Percentiles rank a stretch among this genome's conserved stretches.
Evolutionary conservation across 305 asterid species (phyloP).

Genomic region (Solanum aculeatissimum): DNA sequence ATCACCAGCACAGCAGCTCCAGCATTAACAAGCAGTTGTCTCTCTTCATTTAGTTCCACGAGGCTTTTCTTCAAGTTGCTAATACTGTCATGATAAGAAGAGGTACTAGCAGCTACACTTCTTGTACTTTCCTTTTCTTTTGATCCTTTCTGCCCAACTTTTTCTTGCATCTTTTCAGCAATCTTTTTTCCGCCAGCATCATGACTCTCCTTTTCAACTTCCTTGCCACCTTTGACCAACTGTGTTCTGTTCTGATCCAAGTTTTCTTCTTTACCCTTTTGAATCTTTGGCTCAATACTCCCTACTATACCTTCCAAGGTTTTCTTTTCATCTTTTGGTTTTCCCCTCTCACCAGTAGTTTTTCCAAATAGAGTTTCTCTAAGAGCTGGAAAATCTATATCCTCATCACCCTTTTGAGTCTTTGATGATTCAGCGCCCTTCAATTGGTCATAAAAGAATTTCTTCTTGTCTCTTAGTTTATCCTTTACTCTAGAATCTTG

Average conservation of each 20-base stretch:
- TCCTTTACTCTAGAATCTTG: background rate
- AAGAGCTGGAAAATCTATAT: background rate
- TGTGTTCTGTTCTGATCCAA: conserved; percentile 7
- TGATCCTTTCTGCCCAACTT: conserved; percentile 8
- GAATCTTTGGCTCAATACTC: background rate
- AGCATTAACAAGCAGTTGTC: conserved; percentile 55
- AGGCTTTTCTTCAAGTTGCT: conserved; percentile 33
- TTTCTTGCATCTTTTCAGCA: conserved; percentile 3
- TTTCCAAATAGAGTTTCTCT: background rate
- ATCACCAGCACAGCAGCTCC: conserved; percentile 62
- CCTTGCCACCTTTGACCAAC: background rate
- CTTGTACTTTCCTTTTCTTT: background rate
- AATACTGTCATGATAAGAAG: background rate
- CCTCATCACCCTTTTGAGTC: background rate
- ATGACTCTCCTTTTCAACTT: background rate
- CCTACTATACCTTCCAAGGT: background rate
- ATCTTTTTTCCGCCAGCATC: conserved; percentile 1
- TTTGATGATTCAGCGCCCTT: background rate
- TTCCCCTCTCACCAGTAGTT: conserved; percentile 1
- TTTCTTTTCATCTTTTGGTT: background rate
- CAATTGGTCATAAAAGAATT: background rate
- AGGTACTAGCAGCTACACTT: background rate
- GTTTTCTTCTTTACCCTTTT: background rate
- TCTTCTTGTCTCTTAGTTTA: background rate
- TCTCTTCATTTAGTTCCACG: conserved; percentile 41